Base-by-base conservation (phyloP, 495 filamentous ascomycete species). In the Talaromyces wortmannii region DNA sequence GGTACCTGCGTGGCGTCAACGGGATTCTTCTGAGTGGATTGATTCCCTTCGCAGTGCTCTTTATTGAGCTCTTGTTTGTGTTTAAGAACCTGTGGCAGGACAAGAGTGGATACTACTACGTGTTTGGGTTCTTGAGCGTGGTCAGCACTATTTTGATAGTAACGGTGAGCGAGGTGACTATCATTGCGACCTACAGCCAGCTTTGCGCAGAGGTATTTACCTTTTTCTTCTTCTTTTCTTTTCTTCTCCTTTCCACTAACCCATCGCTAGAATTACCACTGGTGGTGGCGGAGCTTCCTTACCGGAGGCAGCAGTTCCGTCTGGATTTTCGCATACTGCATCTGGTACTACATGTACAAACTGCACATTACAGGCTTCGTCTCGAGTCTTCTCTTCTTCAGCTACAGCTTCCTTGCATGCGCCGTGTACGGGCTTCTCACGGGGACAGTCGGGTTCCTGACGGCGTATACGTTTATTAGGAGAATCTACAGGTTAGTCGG, bases 281-380 rank as follows among this genome's bases (percentile, higher is more conserved):
- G 92, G 92, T 95, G 89, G 90, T 96, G 91, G 91, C 87, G 90
- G 64, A 90, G 87, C 59, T 94, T 97, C 74, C 68, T 91, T 40
- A 82, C 92, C 13, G 92, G 92, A 44, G 86, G 86, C 50, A 85
- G 86, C 61, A 88, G 83, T 58, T 83, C 87, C 2, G 68, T 90
- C 57, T 97, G 91, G 91, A 83, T 97, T 42, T 95, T 92, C 65
- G 62, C 82, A 42, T 96, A 95, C 68, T 89, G 88, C 62, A 74
- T 86, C 45, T 96, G 88, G 84, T 97, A 95, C 71, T 96, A 90
- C 71, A 79, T 83, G 59, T 84, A 83, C 63, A 89, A 87, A 68
- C 76, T 97, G 33, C 86, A 92, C 59, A 89, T 96, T 61, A 78
- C 85, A 45, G 92, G 92, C 6, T 87, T 92, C 60, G 79, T 90